phyloP scores from a whole-genome alignment of 1,139 yeast species.

The Kazachstania sp. region DNA sequence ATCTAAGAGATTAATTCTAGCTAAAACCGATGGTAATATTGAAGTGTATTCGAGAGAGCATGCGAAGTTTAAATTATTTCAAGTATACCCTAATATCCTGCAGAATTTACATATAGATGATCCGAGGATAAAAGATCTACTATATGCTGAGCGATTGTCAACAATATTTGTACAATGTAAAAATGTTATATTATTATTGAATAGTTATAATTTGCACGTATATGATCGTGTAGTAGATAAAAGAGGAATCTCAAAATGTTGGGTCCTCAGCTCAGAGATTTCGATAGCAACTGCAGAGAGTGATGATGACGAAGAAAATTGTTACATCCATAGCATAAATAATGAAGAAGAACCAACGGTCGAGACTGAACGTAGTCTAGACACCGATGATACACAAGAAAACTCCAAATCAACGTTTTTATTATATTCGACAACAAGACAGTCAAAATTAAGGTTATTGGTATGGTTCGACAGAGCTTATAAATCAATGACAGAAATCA shows the following conservation, averaged over 20 bases:
- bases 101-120: slow-evolving; percentile 10
- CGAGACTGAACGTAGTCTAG: neutral
- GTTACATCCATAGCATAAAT: too few species aligned
- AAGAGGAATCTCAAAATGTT: slow-evolving; percentile 23
- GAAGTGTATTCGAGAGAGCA: slow-evolving; percentile 22
- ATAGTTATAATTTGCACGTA: slow-evolving; percentile 25
- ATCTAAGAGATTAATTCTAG: slow-evolving; percentile 19
- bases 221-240: slow-evolving; percentile 29
- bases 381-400: neutral
- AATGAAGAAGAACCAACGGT: neutral
- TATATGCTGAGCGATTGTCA: slow-evolving; percentile 19
- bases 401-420: slow-evolving; percentile 13
- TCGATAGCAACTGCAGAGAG: neutral
- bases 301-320: neutral
- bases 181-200: slow-evolving; percentile 20
- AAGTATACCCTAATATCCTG: slow-evolving; percentile 22
- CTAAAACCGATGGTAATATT: slow-evolving; percentile 23
- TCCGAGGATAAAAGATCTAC: slow-evolving; percentile 12
- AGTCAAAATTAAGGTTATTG: slow-evolving; percentile 19
- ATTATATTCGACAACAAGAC: slow-evolving; percentile 17
- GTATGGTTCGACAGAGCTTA: slow-evolving; percentile 25
- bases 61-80: slow-evolving; percentile 17
- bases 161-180: slow-evolving; percentile 27
- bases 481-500: slow-evolving; percentile 19
- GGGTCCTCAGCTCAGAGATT: slow-evolving; percentile 14